Base-by-base conservation (phyloP, 768 basidiomycete species). In the Boletus tomentosulus region DNA sequence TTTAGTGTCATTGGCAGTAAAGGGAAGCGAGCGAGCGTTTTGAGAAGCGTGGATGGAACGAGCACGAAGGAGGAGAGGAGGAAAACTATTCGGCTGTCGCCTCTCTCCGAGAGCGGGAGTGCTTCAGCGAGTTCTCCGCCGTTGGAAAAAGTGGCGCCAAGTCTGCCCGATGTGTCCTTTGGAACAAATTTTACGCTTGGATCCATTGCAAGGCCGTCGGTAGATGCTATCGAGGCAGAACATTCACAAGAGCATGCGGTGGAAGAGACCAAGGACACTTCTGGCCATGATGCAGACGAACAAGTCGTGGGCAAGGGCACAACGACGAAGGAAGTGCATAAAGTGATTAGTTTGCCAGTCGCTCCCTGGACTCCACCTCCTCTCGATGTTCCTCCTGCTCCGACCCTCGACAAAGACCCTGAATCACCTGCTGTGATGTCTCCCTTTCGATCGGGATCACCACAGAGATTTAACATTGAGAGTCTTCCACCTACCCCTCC, bases 1-100 rank as follows among this genome's bases (percentile, higher is more conserved):
- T 72, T 85, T 31, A 78, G 72, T n/a, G 80, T 77, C 3, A 76
- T 83, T 46, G 80, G 80, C 25, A 30, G 45, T 15, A 56, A 59
- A 15, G 58, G 53, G 30, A 63, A 59, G 48, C 50, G 57, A 39
- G 53, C 55, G n/a, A 59, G 58, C 27, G 24, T 59, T 39, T 13
- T 51, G 31, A 47, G 51, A 27, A 39, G 38, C 1, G 53, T 24
- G 12, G 33, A 53, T 47, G n/a, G 13, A 22, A 15, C 48, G 9
- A 54, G 30, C 46, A 11, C 15, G 47, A 65, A 46, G 19, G 46
- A 48, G 19, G 54, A 60, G 44, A 61, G 51, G 51, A 56, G 62
- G 53, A 22, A 64, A 5, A 54, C 60, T 15, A 46, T 66, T 46
- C 62, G 64, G 10, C 39, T 48, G 19, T 54, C 55, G 31, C 58